A percentile compares a stretch with the other conserved stretches of the same genome.
These are phyloP conservation scores for Hypoxylon sp. DNA, from an alignment of 2,329 filamentous ascomycete species.

Conservation along the genomic window DNA sequence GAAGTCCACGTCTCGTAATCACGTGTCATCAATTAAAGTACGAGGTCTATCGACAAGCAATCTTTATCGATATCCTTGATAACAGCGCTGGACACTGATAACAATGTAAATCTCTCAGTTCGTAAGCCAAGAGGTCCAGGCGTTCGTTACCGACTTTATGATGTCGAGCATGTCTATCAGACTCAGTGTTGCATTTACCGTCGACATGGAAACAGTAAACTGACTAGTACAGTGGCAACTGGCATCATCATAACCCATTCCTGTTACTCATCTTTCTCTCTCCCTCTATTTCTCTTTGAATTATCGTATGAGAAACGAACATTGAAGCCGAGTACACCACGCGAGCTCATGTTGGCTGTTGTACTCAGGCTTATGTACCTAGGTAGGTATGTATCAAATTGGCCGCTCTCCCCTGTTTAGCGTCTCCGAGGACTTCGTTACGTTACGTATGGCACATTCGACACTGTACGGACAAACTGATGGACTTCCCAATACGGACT, in stretches of 20 bases:
- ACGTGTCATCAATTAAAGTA: conserved; percentile 30
- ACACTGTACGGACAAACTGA: neutral
- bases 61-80: too few species aligned
- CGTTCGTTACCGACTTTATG: too few species aligned
- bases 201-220: conserved; percentile 5
- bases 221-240: neutral
- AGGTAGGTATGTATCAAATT: neutral
- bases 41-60: conserved; percentile 12
- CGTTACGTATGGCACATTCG: neutral
- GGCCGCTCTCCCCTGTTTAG: neutral
- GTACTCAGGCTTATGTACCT: neutral
- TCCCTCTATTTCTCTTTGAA: neutral
- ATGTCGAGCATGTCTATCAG: too few species aligned
- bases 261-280: conserved; percentile 7
- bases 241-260: conserved; percentile 4
- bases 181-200: too few species aligned
- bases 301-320: conserved; percentile 10
- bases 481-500: neutral
- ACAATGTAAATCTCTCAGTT: too few species aligned
- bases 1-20: conserved; percentile 20
- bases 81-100: too few species aligned
- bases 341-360: neutral
- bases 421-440: neutral
- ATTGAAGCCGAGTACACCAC: conserved; percentile 3
- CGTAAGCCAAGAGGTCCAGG: too few species aligned